These are phyloP conservation scores for Coccinonectria pachysandricola DNA, from an alignment of 2,329 filamentous ascomycete species.

Conservation along the genomic window DNA sequence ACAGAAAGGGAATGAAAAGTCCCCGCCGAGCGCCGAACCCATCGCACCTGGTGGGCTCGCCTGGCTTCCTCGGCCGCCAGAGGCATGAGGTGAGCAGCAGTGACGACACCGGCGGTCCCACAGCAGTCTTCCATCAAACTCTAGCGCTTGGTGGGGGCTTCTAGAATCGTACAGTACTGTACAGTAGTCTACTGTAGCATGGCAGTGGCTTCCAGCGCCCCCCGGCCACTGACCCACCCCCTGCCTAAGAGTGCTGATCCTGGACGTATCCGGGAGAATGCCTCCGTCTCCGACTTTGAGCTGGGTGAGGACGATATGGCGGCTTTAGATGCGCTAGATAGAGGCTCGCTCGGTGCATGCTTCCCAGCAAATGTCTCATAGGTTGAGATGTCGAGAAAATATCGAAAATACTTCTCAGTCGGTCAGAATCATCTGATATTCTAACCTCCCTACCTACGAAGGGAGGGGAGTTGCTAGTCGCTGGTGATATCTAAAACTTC, in stretches of 20 bases:
- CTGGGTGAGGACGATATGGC: conserved; percentile 47
- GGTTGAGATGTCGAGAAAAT: neutral
- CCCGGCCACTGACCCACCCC: too few species aligned
- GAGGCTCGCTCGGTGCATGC: conserved; percentile 19
- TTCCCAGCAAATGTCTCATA: conserved; percentile 21
- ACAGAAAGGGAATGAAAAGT: too few species aligned
- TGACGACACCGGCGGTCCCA: conserved; percentile 15
- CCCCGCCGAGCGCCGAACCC: conserved; percentile 1
- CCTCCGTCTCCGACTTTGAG: conserved; percentile 50
- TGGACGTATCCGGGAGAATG: conserved; percentile 49
- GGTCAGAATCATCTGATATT: too few species aligned
- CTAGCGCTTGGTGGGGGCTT: conserved; percentile 15
- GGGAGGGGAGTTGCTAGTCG: too few species aligned
- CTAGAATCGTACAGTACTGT: too few species aligned
- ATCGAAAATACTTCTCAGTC: too few species aligned
- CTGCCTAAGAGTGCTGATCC: conserved; percentile 55
- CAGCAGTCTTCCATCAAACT: conserved; percentile 12
- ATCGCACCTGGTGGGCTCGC: conserved; percentile 3
- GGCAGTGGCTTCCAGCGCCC: too few species aligned
- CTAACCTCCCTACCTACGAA: too few species aligned
- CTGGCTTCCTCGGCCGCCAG: conserved; percentile 8
- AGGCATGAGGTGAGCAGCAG: conserved; percentile 4
- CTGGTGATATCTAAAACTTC: too few species aligned
- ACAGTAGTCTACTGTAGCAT: too few species aligned
- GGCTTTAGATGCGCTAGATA: conserved; percentile 19